Evolutionary conservation across 2,329 filamentous ascomycete species (phyloP), one percentile per base, ranked within the genome.

Genomic region (Chaetomium strumarium): DNA sequence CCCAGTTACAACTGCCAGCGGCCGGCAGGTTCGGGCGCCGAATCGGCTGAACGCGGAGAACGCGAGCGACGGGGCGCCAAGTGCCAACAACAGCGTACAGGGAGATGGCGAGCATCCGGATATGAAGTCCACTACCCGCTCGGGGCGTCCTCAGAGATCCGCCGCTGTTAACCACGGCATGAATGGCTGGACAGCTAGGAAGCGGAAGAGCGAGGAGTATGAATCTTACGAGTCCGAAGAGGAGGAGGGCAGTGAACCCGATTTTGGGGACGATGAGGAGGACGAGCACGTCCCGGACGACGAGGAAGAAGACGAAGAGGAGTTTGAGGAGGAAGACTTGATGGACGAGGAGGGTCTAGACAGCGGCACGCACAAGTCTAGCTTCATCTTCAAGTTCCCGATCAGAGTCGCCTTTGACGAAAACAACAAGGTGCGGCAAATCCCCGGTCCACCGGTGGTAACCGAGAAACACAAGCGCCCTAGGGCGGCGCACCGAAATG

Each of bases 21-120:
- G 93, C 19, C 83, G 93, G 19, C 90, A 96, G 66, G 84, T 96
- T 58, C 80, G 83, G 59, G 81, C 85, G 42, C 82, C 84, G 9
- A 76, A 75, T 5, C 81, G 86, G 30, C 72, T 84, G 40, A 88
- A 86, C 49, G 82, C 81, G 12, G 81, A 85, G 56, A 73, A 72
- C 20, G 70, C 67, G 16, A 75, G 72, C 62, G 74, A 68, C 52
- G 73, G 72, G 4, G 73, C 70, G 17, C 72, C 72, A n/a, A 79
- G 75, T 55, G 71, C 72, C 5, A 62, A 73, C 2, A 68, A 66
- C 8, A 78, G 74, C 52, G 68, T 73, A 12, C 73, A 77, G 33
- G 75, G 69, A 16, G 76, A 76, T 60, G 67, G 65, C n/a, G 66
- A 63, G 6, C 65, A 65, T 34, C 53, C 61, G 1, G 62, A 65